A percentile compares a stretch with the other conserved stretches of the same genome.
Conservation (phyloP, 2,329 filamentous ascomycete species). For the Madurella fahalii region DNA sequence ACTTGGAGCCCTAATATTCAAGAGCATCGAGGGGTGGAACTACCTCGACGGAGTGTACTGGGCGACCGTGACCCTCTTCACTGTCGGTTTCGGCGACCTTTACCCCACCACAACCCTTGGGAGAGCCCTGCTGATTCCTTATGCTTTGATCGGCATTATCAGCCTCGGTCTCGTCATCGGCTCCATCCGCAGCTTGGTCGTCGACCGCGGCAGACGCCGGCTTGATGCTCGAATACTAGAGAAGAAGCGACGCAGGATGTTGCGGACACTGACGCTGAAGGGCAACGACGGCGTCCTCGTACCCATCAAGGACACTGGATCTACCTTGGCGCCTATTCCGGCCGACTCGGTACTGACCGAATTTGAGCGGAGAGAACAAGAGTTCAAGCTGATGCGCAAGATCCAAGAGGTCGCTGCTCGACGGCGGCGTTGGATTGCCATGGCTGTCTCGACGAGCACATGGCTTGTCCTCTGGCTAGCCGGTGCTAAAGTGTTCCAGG, state of each 20-base stretch:
- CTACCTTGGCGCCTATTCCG: conserved; percentile 13
- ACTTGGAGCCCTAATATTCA: conserved; percentile 72
- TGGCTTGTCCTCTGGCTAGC: conserved; percentile 76
- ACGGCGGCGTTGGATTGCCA: conserved; percentile 70
- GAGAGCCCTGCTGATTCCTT: conserved; percentile 74
- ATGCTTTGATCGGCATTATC: conserved; percentile 76
- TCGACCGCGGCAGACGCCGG: conserved; percentile 53
- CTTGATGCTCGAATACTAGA: conserved; percentile 57
- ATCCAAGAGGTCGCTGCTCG: conserved; percentile 65
- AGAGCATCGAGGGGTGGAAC: conserved; percentile 65
- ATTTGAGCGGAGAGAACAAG: conserved; percentile 59
- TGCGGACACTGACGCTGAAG: conserved; percentile 43
- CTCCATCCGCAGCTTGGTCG: conserved; percentile 65
- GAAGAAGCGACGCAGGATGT: conserved; percentile 49
- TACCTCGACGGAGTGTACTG: conserved; percentile 79
- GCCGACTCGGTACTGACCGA: conserved; percentile 37
- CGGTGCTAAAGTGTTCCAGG: conserved; percentile 70
- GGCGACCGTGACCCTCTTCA: conserved; percentile 68
- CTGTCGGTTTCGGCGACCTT: conserved; percentile 60
- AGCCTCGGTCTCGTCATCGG: conserved; percentile 80
- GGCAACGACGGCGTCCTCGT: conserved; percentile 47
- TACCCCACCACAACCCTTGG: conserved; percentile 49
- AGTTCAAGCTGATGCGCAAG: conserved; percentile 76
- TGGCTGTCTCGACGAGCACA: conserved; percentile 61
- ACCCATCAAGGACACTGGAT: conserved; percentile 38